These are phyloP conservation scores for Lagenidium giganteum DNA, from an alignment of 352 stramenopile species.

Conservation along the genomic window DNA sequence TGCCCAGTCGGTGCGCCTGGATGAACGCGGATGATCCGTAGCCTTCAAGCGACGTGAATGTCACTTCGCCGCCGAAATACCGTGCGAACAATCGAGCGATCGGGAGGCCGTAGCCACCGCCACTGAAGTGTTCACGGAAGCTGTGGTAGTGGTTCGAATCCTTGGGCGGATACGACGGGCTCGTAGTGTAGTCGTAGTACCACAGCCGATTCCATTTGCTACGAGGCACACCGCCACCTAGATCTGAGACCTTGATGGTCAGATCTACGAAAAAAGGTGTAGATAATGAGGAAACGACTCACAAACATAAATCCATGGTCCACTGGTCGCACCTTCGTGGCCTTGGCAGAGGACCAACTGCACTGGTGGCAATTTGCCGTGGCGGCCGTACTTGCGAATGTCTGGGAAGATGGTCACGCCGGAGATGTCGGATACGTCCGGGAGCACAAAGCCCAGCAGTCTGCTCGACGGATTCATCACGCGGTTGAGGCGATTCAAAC, in stretches of 20 bases:
- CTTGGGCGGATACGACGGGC: constrained; percentile 46
- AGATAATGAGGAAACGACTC: too few species aligned
- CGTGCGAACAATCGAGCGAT: constrained; percentile 91
- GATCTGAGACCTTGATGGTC: constrained; percentile 98
- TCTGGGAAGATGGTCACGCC: constrained; percentile 77
- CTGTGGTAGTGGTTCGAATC: constrained; percentile 65
- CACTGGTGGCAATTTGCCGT: constrained; percentile 84
- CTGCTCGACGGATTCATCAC: constrained; percentile 67
- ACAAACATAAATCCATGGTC: too few species aligned
- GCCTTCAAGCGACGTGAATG: constrained; percentile 98
- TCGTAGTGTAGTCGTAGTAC: constrained; percentile 99
- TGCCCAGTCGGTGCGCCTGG: constrained; percentile 71
- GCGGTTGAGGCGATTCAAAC: constrained; percentile 46
- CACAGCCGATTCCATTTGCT: constrained; percentile 97
- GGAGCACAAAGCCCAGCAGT: constrained; percentile 69
- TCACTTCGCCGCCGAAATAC: constrained; percentile 98
- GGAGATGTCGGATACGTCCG: constrained; percentile 51
- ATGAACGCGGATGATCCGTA: constrained; percentile 94
- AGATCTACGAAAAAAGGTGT: constrained; percentile 32
- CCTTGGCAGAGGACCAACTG: constrained; percentile 98
- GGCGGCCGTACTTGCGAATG: constrained; percentile 56
- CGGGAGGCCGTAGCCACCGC: constrained; percentile 94
- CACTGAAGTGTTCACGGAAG: constrained; percentile 87
- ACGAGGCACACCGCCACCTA: constrained; percentile 96
- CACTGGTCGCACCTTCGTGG: constrained; percentile 73